A percentile compares a stretch with the other conserved stretches of the same genome.
phyloP scores from a whole-genome alignment of 1,284 basidiomycete genomes.

The Rhodotorula sp. region DNA sequence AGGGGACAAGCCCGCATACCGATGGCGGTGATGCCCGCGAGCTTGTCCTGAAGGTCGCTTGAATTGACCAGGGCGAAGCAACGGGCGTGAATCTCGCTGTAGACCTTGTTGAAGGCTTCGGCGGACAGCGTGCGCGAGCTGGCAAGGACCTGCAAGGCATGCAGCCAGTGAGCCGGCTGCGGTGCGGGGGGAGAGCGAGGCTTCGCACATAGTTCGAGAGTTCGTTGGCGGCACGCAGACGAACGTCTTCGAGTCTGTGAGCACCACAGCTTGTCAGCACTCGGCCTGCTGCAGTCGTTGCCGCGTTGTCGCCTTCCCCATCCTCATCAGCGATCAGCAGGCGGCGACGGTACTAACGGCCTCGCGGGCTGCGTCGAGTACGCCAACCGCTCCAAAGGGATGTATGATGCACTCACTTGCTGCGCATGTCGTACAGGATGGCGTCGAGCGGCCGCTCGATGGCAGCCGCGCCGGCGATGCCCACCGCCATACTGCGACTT shows the following conservation, averaged over 20 bases:
- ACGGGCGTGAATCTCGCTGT: slow-evolving; percentile 39
- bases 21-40: slow-evolving; percentile 46
- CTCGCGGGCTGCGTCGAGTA: neutral
- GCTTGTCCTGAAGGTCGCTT: slow-evolving; percentile 46
- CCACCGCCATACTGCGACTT: neutral
- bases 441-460: slow-evolving; percentile 37
- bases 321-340: neutral
- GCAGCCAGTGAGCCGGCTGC: neutral
- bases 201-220: slow-evolving; percentile 31
- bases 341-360: neutral
- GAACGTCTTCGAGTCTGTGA: slow-evolving; percentile 28
- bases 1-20: slow-evolving; percentile 22
- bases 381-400: accelerated
- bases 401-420: slow-evolving; percentile 10
- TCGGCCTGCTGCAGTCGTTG: neutral
- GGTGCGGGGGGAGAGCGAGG: neutral
- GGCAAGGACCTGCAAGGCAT: slow-evolving; percentile 23
- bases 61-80: slow-evolving; percentile 45
- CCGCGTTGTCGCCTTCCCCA: too few species aligned
- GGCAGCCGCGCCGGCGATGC: neutral
- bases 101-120: slow-evolving; percentile 43
- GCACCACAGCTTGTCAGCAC: neutral
- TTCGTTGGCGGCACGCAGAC: slow-evolving; percentile 34
- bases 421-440: slow-evolving; percentile 33
- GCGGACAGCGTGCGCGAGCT: slow-evolving; percentile 40